Evolutionary conservation across 257 asterid genomes (phyloP), one percentile per base, ranked within the genome.

Genomic region (Gentiana straminea): DNA sequence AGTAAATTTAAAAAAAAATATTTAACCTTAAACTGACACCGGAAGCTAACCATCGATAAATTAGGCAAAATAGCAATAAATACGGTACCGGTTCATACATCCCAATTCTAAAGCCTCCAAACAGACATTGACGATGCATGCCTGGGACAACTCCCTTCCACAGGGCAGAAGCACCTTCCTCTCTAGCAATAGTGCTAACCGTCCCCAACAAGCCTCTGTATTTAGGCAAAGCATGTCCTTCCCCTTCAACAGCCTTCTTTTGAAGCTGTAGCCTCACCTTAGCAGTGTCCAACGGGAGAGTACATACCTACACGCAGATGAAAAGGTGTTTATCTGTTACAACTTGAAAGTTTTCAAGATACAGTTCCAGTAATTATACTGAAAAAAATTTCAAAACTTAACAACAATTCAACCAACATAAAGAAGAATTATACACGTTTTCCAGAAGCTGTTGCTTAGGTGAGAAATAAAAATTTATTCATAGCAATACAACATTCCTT

Each of bases 111-210:
- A 92, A 73, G 70, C 99, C 97, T 64, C 99, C 99, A 44, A 68
- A 88, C 51, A 92, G 73, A 54, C 97, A 92, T 60, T 92, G 99
- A 10, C 99, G 93, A 64, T 92, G 99, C 49, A 92, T 72, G 43
- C 99, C 99, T 0, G 99, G 99, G 6, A 92, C 95, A 55, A 92
- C 81, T 53, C 99, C 99, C 67, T 92, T 92, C 99, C 99, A 92
- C 4, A 92, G 63, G 4, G 99, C 64, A 59, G 84, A 51, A 41
- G 83, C 38, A 57, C 99, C 99, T 79, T 92, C 99, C 75, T 92
- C 99, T 62, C 77, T 85, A 3, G 97, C 99, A 71, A 92, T 85
- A 65, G 97, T 92, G 48, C 94, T 95, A 53, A 92, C 97, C 0
- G 99, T 92, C 54, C 99, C 99, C 58, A 92, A 67, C 73, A 92